These are phyloP conservation scores for Mycena maculata DNA, from an alignment of 768 basidiomycete genomes.

Conservation along the genomic window DNA sequence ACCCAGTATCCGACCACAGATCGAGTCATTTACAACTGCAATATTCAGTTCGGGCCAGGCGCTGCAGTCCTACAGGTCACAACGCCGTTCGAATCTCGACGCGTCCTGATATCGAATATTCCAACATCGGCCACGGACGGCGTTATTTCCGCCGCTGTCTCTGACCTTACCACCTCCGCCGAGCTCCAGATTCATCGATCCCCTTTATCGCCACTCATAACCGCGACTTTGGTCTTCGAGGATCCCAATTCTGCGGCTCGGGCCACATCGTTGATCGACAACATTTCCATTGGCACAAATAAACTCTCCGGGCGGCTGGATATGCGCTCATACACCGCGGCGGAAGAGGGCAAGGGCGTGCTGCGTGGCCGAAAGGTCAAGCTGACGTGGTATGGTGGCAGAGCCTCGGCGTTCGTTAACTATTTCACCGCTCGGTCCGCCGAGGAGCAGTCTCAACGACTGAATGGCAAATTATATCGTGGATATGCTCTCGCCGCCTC, in stretches of 20 bases:
- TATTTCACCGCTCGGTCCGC: constrained; percentile 4
- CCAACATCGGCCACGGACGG: constrained; percentile 36
- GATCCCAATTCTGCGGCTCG: constrained; percentile 10
- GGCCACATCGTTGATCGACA: background rate
- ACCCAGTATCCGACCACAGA: constrained; percentile 14
- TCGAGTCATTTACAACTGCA: constrained; percentile 44
- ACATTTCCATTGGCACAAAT: background rate
- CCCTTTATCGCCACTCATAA: background rate
- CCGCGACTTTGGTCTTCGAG: constrained; percentile 11
- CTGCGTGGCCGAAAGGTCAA: constrained; percentile 21
- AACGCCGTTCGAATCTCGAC: constrained; percentile 54
- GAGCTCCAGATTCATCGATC: constrained; percentile 13
- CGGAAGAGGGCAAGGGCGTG: constrained; percentile 18
- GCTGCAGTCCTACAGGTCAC: constrained; percentile 44
- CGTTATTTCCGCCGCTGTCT: background rate
- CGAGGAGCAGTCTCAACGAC: constrained; percentile 7
- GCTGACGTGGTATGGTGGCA: constrained; percentile 26
- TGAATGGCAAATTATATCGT: constrained; percentile 3
- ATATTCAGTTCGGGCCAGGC: constrained; percentile 49
- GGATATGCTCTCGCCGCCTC: constrained; percentile 17
- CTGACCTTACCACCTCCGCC: background rate
- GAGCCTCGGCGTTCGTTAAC: constrained; percentile 22
- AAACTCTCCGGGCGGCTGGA: constrained; percentile 7
- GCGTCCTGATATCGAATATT: constrained; percentile 55
- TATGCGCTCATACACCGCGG: background rate